Conservation (phyloP, 179 eudicot species). For the Sideroxylon spinosum region DNA sequence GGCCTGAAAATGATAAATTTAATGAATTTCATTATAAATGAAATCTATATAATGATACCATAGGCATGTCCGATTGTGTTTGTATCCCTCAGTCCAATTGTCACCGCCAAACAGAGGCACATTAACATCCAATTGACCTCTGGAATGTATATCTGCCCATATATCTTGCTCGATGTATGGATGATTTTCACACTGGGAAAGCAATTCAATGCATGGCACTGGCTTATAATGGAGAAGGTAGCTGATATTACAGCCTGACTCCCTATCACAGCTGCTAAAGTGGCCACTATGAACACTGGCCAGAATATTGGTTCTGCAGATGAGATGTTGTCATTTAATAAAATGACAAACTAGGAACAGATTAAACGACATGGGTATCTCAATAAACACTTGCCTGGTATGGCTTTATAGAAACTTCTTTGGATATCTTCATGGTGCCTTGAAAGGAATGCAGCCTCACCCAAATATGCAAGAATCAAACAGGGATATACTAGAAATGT, state of each 20-base stretch:
- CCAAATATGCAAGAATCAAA: constrained; percentile 63
- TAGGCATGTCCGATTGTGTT: constrained; percentile 69
- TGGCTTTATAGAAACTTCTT: constrained; percentile 63
- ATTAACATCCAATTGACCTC: constrained; percentile 60
- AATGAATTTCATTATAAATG: background rate
- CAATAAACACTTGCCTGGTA: constrained; percentile 44
- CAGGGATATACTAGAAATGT: constrained; percentile 62
- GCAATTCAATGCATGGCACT: constrained; percentile 62
- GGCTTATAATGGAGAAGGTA: constrained; percentile 70
- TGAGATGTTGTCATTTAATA: background rate
- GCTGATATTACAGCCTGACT: constrained; percentile 79
- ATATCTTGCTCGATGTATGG: constrained; percentile 63
- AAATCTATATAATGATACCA: constrained; percentile 30
- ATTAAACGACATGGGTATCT: background rate
- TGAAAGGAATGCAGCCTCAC: constrained; percentile 77
- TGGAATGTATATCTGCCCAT: constrained; percentile 74
- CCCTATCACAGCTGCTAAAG: constrained; percentile 65
- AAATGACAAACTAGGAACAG: background rate
- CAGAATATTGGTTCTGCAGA: constrained; percentile 54
- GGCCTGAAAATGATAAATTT: background rate
- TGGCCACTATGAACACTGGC: constrained; percentile 73
- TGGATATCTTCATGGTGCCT: constrained; percentile 50
- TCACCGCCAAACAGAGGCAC: constrained; percentile 58
- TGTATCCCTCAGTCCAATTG: constrained; percentile 58
- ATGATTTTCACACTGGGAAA: constrained; percentile 68